phyloP scores from a whole-genome alignment of 31 red algal species.

The Bonnemaisonia californica region DNA sequence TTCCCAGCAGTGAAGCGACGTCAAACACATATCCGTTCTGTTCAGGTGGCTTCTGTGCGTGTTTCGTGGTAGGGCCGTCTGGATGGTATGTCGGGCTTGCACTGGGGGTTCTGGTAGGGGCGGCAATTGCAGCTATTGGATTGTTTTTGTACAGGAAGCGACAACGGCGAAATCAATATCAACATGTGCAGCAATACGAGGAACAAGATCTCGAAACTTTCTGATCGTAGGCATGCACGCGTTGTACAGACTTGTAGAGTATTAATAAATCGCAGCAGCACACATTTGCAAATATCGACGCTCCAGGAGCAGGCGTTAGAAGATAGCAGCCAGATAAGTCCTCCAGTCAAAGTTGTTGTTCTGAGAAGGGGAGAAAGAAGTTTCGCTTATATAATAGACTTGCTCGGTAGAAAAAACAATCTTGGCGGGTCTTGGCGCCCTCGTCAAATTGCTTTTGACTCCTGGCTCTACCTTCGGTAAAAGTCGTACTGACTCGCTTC shows the following conservation, averaged over 20 bases:
- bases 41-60: constrained; percentile 43
- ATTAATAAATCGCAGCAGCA: no score
- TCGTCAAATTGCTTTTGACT: no score
- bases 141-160: constrained; percentile 41
- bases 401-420: no score
- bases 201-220: constrained; percentile 69
- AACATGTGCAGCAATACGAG: constrained; percentile 46
- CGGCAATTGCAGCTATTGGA: constrained; percentile 22
- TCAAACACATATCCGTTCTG: constrained; percentile 52
- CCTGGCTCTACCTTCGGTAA: no score
- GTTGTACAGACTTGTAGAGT: constrained; percentile 5
- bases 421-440: no score
- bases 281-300: no score
- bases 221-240: not conserved
- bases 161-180: constrained; percentile 55
- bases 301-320: no score
- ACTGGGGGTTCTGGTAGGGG: constrained; percentile 36
- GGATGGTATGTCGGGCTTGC: constrained; percentile 68
- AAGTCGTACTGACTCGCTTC: no score
- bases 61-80: constrained; percentile 38
- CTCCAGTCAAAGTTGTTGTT: no score
- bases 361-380: no score
- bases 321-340: no score
- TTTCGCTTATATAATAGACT: no score
- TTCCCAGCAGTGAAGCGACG: constrained; percentile 35